Base-by-base conservation (phyloP, 1,139 yeast genomes). In the Komagataea norvegica region DNA sequence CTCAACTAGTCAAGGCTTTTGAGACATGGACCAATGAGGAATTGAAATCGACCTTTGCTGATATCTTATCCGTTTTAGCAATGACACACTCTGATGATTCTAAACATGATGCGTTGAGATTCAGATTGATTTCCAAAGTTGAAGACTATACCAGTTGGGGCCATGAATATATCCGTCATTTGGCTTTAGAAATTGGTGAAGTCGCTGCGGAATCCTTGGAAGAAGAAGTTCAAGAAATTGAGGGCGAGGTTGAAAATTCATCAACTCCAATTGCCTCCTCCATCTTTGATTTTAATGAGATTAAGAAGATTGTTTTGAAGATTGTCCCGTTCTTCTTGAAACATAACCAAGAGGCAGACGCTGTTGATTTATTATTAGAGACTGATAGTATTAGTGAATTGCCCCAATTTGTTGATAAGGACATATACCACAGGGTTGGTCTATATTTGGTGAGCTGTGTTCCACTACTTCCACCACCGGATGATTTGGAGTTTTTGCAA, bases 321-420 rank as follows among this genome's bases (percentile, higher is more conserved):
- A 82, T 93, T 53, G 91, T 86, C 25, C 96, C 96, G 21, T 85
- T 81, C 55, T 91, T 91, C 65, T 71, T 91, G 52, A 80, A 85
- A 55, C 97, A 91, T 64, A 91, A 93, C 59, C 98, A 96, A 25
- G 98, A 93, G 64, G 96, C 96, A 8, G 99, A 91, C 60, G 98
- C 98, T 1, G 95, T 91, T 22, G 99, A 91, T 64, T 68, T 91
- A 51, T 70, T 93, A 49, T 69, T 88, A 43, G 98, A 91, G 62
- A 76, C 91, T 42, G 98, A 91, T 63, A 71, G 79, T 40, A 83
- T 91, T 52, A 95, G 86, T 55, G 77, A 79, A 56, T 69, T 93
- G 47, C 81, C 93, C 8, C 77, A 79, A 48, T 86, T 74, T 61
- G 95, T 89, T 41, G 98, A 91, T 60, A 82, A 80, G 47, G 73